Base-by-base conservation (phyloP, 768 basidiomycete genomes). In the Chlorophyllum brunneum region DNA sequence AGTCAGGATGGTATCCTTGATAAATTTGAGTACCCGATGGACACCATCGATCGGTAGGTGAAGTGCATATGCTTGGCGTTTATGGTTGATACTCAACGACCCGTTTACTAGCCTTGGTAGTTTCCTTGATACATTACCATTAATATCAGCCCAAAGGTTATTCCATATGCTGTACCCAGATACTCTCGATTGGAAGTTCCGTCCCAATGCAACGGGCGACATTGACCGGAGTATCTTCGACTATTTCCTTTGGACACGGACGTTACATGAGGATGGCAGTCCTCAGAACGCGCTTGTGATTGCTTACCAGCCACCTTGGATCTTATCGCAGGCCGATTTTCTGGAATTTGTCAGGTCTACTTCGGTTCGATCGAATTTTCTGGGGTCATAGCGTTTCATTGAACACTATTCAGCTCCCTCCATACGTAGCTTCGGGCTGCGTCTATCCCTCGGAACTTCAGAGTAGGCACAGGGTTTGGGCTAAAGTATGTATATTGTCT, bases 271-370 rank as follows among this genome's bases (percentile, higher is more conserved):
- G 63, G 66, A 26, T 61, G 62, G 38, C 10, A 57, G 56, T 29
- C 61, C 65, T 31, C 61, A 61, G 41, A 42, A 63, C 27, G 70
- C 73, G 38, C 66, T 83, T 16, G 62, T 81, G 3, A 62, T 85
- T 36, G 81, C 75, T n/a, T 78, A 79, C 56, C 82, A 83, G 60
- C 78, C 82, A 2, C 80, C 81, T 5, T 83, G 79, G 77, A 68
- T 82, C 20, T 72, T 84, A 36, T 78, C 78, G 9, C 59, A 63
- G n/a, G 70, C 74, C 55, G 80, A 82, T 59, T 67, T 84, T 55
- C 67, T 71, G 58, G 75, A 79, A 58, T 82, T 85, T 59, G 65
- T 74, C 2, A 65, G 70, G 56, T 71, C 77, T 51, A 64, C 59
- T 59, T 67, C 74, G 51, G 76, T 78, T 45, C 59, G 71, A 45